Conservation (phyloP, 2,329 filamentous ascomycete genomes). For the Zymoseptoria ardabiliae region DNA sequence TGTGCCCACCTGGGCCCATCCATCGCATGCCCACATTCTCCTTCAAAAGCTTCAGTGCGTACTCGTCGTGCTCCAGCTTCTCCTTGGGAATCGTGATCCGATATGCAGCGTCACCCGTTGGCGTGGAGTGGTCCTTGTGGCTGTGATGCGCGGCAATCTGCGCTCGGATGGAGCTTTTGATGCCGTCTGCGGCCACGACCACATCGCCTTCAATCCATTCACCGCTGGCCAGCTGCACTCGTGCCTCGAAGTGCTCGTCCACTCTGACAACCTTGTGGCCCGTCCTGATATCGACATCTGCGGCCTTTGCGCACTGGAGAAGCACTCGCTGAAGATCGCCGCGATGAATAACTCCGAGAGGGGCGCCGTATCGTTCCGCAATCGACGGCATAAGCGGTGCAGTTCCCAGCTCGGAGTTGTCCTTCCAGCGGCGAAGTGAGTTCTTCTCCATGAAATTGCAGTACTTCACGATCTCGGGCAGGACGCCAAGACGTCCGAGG, state of each 20-base stretch:
- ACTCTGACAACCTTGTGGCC: constrained; percentile 23
- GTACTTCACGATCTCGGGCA: constrained; percentile 31
- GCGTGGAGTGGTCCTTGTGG: constrained; percentile 35
- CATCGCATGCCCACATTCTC: constrained; percentile 10
- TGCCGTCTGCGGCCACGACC: constrained; percentile 48
- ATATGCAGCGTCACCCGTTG: constrained; percentile 49
- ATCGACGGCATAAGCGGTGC: constrained; percentile 10
- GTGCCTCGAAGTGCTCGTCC: constrained; percentile 12
- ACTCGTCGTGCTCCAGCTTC: constrained; percentile 35
- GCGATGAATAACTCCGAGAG: constrained; percentile 49
- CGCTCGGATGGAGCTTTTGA: constrained; percentile 43
- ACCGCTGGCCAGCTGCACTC: constrained; percentile 11
- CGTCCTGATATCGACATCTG: constrained; percentile 33
- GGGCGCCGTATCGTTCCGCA: constrained; percentile 27
- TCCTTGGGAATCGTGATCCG: constrained; percentile 46
- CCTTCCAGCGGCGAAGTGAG: constrained; percentile 10
- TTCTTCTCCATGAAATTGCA: constrained; percentile 32
- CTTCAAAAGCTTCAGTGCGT: constrained; percentile 4
- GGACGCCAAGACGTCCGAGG: constrained; percentile 42
- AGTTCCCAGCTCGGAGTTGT: constrained; percentile 8
- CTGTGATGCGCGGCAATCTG: constrained; percentile 36
- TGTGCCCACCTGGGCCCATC: constrained; percentile 13
- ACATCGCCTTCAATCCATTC: constrained; percentile 40
- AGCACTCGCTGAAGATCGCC: constrained; percentile 44
- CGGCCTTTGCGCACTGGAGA: constrained; percentile 38